phyloP scores from a whole-genome alignment of 2,329 filamentous ascomycete genomes.

The Aspergillus pseudoglaucus region DNA sequence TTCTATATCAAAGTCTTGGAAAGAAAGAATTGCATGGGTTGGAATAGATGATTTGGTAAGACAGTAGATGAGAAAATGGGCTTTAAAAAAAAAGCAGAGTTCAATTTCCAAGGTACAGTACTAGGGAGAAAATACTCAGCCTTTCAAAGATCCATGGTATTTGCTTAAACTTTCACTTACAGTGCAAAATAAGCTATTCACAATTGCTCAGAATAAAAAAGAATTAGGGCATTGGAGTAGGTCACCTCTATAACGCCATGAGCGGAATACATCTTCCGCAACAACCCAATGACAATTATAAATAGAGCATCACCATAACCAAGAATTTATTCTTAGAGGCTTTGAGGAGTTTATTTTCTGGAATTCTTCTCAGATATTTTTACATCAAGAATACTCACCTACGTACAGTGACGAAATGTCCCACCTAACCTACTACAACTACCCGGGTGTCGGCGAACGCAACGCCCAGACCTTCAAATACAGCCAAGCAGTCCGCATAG shows the following conservation, averaged over 20 bases:
- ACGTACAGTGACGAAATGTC: conserved; percentile 20
- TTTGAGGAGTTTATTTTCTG: background rate
- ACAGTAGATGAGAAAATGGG: no score
- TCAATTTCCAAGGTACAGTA: no score
- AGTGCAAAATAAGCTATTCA: no score
- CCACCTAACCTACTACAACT: conserved; percentile 34
- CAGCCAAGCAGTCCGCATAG: conserved; percentile 45
- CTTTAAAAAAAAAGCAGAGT: no score
- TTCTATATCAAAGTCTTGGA: no score
- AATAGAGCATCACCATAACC: background rate
- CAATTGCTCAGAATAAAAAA: no score
- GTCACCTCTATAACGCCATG: background rate
- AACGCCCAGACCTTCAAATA: conserved; percentile 33
- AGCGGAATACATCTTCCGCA: background rate
- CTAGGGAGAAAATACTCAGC: no score
- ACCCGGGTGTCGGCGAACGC: conserved; percentile 32
- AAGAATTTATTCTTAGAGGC: background rate
- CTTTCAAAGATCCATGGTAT: no score
- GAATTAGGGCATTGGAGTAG: no score
- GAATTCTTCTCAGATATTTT: background rate
- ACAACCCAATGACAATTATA: background rate
- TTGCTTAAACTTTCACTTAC: no score
- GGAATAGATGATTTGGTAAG: no score
- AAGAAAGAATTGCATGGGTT: no score
- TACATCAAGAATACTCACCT: background rate